Evolutionary conservation across 768 basidiomycete genomes (phyloP), one percentile per base, ranked within the genome.

Genomic region (Suillus fuscotomentosus): DNA sequence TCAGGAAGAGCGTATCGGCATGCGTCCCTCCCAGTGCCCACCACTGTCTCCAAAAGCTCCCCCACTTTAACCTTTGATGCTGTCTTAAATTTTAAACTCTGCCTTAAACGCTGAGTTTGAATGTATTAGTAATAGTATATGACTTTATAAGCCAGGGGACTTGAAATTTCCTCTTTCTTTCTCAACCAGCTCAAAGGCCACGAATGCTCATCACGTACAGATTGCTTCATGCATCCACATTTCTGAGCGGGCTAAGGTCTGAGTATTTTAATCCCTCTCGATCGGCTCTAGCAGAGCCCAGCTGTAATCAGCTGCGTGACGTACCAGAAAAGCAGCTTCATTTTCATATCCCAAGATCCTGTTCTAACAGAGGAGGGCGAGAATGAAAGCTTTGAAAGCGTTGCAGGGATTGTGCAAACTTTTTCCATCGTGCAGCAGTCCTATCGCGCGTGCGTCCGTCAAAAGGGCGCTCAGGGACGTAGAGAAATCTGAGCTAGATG

Each of bases 161-260:
- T 36, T 34, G 5, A 13, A n/a, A 54, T 3, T 6, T 1, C 13
- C 9, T 22, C 3, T n/a, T 13, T 24, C 27, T 31, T 13, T 50
- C 10, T 34, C 10, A 14, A 59, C 53, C 77, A 81, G 80, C 69
- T 71, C 76, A 71, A 88, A 89, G 81, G 84, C 86, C 82, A 84
- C 86, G 83, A 86, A 57, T 75, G 85, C 86, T 88, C 85, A 84
- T 77, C 66, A 77, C 85, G 69, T 70, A 85, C 86, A 80, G 79
- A 79, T 78, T 68, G 72, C 69, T 51, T 55, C 43, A 39, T 41
- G 60, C 63, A 66, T 75, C 70, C 69, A 70, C 67, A 64, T 71
- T 86, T 74, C 80, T 84, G 84, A 88, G 87, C 86, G 86, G 88
- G 87, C 83, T 82, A 88, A 89, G 87, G 87, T 89, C 87, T 87